Conservation (phyloP, 2,329 filamentous ascomycete species). For the Penicillium hesseltinei region DNA sequence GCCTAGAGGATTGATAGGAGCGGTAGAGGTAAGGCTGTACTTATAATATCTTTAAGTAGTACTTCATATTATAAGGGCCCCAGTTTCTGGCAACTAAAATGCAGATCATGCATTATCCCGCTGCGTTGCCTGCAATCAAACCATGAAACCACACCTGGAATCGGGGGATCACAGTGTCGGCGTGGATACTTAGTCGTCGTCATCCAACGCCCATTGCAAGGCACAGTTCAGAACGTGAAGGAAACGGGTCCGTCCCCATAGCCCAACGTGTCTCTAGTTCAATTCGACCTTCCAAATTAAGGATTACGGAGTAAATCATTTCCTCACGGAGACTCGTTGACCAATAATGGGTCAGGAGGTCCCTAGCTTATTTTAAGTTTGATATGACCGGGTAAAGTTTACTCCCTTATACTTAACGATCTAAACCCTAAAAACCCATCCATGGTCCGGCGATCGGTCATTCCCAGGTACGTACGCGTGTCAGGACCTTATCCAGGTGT, state of each 20-base stretch:
- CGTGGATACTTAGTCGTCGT: background rate
- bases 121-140: background rate
- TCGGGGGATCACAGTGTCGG: background rate
- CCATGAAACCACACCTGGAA: background rate
- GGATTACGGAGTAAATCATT: background rate
- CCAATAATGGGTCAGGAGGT: background rate
- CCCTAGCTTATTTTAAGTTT: background rate
- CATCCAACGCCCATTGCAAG: background rate
- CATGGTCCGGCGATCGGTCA: background rate
- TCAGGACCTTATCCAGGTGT: background rate
- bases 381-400: slow-evolving; percentile 3
- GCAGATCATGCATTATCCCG: background rate
- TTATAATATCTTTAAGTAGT: background rate
- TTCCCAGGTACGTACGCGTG: background rate
- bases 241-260: background rate
- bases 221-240: background rate
- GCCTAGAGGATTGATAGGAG: background rate
- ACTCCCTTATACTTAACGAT: background rate
- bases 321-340: background rate
- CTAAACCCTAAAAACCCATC: background rate
- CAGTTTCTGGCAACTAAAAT: background rate
- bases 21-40: background rate
- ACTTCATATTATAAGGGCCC: too few species aligned
- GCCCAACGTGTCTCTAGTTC: background rate
- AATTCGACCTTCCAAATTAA: background rate